Conservation (phyloP, 2,329 filamentous ascomycete species). For the Arthrobotrys megalospora region DNA sequence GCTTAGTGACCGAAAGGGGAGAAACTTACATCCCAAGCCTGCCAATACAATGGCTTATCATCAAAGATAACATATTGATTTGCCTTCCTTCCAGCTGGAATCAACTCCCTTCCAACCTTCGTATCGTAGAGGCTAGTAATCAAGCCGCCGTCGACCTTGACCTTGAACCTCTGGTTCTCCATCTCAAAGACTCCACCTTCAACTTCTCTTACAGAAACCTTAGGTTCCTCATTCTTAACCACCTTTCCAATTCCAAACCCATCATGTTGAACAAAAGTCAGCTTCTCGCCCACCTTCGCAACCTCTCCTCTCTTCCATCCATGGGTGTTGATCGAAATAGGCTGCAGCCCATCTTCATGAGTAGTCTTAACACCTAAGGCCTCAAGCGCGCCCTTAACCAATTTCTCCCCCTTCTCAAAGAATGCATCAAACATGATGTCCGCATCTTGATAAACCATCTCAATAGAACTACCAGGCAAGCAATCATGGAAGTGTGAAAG, state of each 20-base stretch:
- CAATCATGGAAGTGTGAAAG: constrained; percentile 99
- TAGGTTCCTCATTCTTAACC: constrained; percentile 65
- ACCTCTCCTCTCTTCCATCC: constrained; percentile 87
- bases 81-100: constrained; percentile 81
- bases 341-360: constrained; percentile 68
- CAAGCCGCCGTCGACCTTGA: constrained; percentile 80
- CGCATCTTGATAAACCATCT: constrained; percentile 98
- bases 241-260: constrained; percentile 52
- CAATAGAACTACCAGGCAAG: constrained; percentile 92
- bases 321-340: constrained; percentile 84
- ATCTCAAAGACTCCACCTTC: constrained; percentile 80
- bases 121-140: constrained; percentile 89
- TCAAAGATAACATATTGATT: constrained; percentile 96
- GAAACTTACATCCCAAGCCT: constrained; percentile 63
- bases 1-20: constrained; percentile 76
- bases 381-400: constrained; percentile 79
- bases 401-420: constrained; percentile 80
- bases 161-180: constrained; percentile 81
- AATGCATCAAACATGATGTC: constrained; percentile 88
- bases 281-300: constrained; percentile 71
- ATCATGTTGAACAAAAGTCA: constrained; percentile 53
- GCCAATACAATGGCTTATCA: constrained; percentile 75
- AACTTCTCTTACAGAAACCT: constrained; percentile 72
- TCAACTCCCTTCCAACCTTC: constrained; percentile 80
- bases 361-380: constrained; percentile 76